phyloP scores from a whole-genome alignment of 2,329 filamentous ascomycete genomes.

The Tolypocladium inflatum region DNA sequence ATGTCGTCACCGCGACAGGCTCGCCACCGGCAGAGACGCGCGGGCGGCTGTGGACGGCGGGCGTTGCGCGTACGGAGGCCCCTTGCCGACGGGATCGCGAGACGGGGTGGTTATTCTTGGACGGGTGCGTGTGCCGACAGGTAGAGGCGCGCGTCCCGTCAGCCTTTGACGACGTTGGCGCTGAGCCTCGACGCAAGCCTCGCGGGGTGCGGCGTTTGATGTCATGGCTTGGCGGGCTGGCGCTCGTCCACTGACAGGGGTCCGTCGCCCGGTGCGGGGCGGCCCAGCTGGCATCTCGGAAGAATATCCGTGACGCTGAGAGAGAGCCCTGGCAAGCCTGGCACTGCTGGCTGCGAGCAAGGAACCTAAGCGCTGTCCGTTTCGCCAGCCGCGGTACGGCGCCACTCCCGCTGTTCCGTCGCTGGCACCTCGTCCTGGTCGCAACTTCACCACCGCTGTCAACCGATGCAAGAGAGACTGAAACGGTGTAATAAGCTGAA shows the following conservation, averaged over 20 bases:
- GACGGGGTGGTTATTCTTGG: neutral
- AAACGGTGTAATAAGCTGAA: neutral
- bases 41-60: neutral
- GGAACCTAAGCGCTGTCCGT: no score
- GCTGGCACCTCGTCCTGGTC: neutral
- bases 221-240: neutral
- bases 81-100: neutral
- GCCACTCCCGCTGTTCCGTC: neutral
- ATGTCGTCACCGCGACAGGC: neutral
- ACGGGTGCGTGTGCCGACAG: neutral
- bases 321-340: no score
- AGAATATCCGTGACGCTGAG: neutral
- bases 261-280: neutral
- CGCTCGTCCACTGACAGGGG: neutral
- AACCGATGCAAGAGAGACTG: neutral
- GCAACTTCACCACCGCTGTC: neutral
- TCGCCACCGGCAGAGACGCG: neutral
- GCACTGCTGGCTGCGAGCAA: no score
- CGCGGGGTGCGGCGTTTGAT: neutral
- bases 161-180: constrained; percentile 3
- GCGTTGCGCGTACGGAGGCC: neutral
- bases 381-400: neutral
- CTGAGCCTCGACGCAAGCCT: constrained; percentile 14
- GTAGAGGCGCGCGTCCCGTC: neutral
- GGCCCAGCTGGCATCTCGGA: neutral